A percentile compares a stretch with the other conserved stretches of the same genome.
Conservation (phyloP, 441 rosid genomes). For the Euphorbia celastroides region DNA sequence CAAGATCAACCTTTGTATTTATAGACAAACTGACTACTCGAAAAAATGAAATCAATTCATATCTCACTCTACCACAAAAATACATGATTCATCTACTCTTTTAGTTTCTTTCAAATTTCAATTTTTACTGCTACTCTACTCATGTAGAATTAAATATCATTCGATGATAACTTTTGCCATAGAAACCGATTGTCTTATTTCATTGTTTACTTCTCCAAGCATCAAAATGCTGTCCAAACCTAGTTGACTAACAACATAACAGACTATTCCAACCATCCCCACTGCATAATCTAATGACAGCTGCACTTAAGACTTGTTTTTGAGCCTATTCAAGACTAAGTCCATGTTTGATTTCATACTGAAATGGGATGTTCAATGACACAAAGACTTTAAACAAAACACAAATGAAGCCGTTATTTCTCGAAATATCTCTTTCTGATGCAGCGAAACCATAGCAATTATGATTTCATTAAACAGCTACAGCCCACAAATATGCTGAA, state of each 20-base stretch:
- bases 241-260: background rate
- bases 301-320: background rate
- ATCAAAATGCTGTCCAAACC: background rate
- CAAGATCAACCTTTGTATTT: background rate
- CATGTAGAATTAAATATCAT: background rate
- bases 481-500: background rate
- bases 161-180: background rate
- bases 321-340: background rate
- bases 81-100: background rate
- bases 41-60: background rate
- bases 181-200: background rate
- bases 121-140: background rate
- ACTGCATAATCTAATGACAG: background rate
- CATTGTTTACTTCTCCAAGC: background rate
- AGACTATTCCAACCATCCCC: background rate
- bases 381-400: background rate
- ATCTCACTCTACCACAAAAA: background rate
- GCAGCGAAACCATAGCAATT: conserved; percentile 7
- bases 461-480: conserved; percentile 3
- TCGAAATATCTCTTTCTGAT: background rate
- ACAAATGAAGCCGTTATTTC: background rate
- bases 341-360: background rate
- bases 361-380: background rate
- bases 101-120: background rate
- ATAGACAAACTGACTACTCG: too few relatives aligned